Evolutionary conservation across 2,329 filamentous ascomycete genomes (phyloP), one percentile per base, ranked within the genome.

Genomic region (Chrysoporthe puriensis): DNA sequence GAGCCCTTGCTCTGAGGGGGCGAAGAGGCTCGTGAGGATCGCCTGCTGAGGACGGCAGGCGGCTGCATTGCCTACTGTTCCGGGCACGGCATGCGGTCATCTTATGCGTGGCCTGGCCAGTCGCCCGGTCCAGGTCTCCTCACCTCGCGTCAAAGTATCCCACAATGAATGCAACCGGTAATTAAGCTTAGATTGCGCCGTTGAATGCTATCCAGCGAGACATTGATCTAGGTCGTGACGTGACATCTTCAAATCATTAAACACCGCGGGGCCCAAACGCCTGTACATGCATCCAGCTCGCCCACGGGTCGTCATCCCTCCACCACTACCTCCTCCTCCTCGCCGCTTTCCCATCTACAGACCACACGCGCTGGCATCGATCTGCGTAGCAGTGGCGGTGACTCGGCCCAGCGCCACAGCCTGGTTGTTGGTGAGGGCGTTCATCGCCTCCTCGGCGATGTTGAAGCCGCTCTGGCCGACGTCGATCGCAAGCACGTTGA

Each of bases 401-500:
- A 90, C 72, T 26, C 83, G 80, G 63, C 88, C 88, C 48, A 88
- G 76, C 60, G 76, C 71, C 13, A 76, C 76, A 16, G 81, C 86
- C 72, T 84, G 82, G 42, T 81, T 81, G 73, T 81, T 80, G 13
- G 87, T 89, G 63, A 90, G 80, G 26, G 74, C 76, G 75, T 89
- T 80, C 83, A 90, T 79, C 66, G 86, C 88, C 46, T 72, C 74
- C 67, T 86, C 77, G n/a, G 80, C 86, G 70, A 90, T 82, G 78
- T 88, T 89, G 79, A 87, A 85, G 54, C 84, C 84, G 4, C 69
- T 67, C 16, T 32, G 77, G 40, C 84, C 78, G 71, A 82, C 81
- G 76, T 90, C 87, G 67, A 90, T 79, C 67, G 84, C 87, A 9
- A 87, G 78, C 54, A 90, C 77, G 76, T 84, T 82, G 79, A 89